A percentile compares a stretch with the other conserved stretches of the same genome.
These are phyloP conservation scores for Colletotrichum sp. DNA, from an alignment of 2,329 filamentous ascomycete species.

Conservation along the genomic window DNA sequence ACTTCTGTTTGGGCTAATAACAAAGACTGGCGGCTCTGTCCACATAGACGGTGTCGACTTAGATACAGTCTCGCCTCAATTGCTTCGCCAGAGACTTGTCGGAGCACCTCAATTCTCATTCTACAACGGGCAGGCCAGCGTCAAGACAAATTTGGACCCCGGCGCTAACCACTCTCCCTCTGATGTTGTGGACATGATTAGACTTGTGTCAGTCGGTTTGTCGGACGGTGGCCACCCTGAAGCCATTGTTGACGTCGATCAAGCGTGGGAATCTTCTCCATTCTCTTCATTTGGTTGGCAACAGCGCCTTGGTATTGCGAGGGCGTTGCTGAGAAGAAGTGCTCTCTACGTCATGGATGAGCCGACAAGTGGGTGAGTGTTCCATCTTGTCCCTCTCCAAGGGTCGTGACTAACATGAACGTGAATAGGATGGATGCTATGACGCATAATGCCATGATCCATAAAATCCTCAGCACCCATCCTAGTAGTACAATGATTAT, in stretches of 20 bases:
- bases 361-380: background rate
- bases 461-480: background rate
- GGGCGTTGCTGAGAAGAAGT: background rate
- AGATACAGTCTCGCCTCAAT: background rate
- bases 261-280: background rate
- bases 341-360: background rate
- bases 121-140: background rate
- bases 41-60: background rate
- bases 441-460: background rate
- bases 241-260: background rate
- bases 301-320: background rate
- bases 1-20: background rate
- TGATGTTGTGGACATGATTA: background rate
- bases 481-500: background rate
- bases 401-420: background rate
- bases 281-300: background rate
- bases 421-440: background rate
- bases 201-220: background rate
- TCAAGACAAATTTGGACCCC: background rate
- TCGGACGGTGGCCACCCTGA: fast-evolving
- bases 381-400: background rate
- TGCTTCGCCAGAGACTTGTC: background rate
- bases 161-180: background rate
- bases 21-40: background rate
- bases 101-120: background rate